Base-by-base conservation (phyloP, 345 rosid genomes). In the Cardamine chenopodiifolia region DNA sequence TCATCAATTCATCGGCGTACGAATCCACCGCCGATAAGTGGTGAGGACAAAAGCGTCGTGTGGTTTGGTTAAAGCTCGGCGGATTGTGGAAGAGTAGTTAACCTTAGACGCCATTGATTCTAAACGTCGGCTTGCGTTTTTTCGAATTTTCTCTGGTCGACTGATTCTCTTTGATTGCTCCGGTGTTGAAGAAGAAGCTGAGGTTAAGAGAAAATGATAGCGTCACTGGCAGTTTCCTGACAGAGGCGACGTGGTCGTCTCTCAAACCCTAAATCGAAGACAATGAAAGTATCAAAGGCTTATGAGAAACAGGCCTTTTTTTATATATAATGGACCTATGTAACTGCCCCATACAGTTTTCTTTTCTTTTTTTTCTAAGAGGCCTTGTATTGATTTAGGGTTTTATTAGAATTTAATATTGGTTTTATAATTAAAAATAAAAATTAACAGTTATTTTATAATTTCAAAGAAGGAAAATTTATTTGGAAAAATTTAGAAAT, bases 41-140 rank as follows among this genome's bases (percentile, higher is more conserved):
- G 11, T 76, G 81, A 25, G 71, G 60, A 44, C 79, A 1, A 68
- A 70, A 29, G 19, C 62, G 32, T 29, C 17, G 19, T 47, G 14
- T 10, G 70, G 32, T 1, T 65, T 65, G 54, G 62, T 42, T 61
- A 86, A 67, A 35, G 80, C 20, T 72, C 78, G 76, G 70, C 93
- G 86, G 68, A 83, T 70, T 4, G 87, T 25, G 67, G 90, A 80
- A 54, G 83, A 80, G 34, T 85, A 80, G 34, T 85, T 60, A 35
- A 83, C 78, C 73, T 79, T 92, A 28, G 88, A 80, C 32, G 96
- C 90, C 97, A 91, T 91, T n/a, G 66, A 42, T 23, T 17, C n/a
- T 12, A 32, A 3, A 44, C 8, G 28, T n/a, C 8, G 34, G 76
- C 15, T 49, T 42, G 19, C 2, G 53, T 8, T 66, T 23, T 11